A percentile compares a stretch with the other conserved stretches of the same genome.
phyloP scores from a whole-genome alignment of 768 basidiomycete genomes.

The Bullera alba region DNA sequence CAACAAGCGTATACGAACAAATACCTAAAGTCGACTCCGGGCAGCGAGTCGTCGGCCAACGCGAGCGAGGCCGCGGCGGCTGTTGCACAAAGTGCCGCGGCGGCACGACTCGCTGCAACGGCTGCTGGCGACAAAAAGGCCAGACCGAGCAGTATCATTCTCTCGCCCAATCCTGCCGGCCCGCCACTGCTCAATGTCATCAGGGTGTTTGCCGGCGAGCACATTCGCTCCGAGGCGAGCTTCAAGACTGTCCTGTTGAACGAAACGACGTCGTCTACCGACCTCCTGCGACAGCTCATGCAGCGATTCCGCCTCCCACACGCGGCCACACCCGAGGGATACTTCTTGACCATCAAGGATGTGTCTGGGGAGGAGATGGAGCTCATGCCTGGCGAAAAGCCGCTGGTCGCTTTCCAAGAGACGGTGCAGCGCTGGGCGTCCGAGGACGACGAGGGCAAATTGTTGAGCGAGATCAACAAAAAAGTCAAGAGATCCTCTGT shows the following conservation, averaged over 20 bases:
- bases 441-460: slow-evolving; percentile 47
- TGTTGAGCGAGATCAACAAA: slow-evolving; percentile 17
- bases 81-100: slow-evolving; percentile 52
- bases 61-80: slow-evolving; percentile 63
- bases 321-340: slow-evolving; percentile 52
- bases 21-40: slow-evolving; percentile 75
- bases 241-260: slow-evolving; percentile 97
- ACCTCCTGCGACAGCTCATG: slow-evolving; percentile 83
- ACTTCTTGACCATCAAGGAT: slow-evolving; percentile 89
- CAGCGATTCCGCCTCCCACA: slow-evolving; percentile 76
- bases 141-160: slow-evolving; percentile 44
- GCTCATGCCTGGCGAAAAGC: slow-evolving; percentile 60
- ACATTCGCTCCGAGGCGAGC: slow-evolving; percentile 86
- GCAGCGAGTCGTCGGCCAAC: slow-evolving; percentile 60
- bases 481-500: slow-evolving; percentile 89
- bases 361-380: slow-evolving; percentile 77
- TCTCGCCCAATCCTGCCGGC: slow-evolving; percentile 55
- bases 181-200: slow-evolving; percentile 85
- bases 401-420: slow-evolving; percentile 83
- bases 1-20: slow-evolving; percentile 73
- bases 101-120: slow-evolving; percentile 37
- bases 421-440: slow-evolving; percentile 56
- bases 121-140: slow-evolving; percentile 7
- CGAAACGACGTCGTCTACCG: slow-evolving; percentile 69
- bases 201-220: slow-evolving; percentile 86